Evolutionary conservation across 2,329 filamentous ascomycete species (phyloP).

Genomic region (Dryadomyces quercus-mongolicae): DNA sequence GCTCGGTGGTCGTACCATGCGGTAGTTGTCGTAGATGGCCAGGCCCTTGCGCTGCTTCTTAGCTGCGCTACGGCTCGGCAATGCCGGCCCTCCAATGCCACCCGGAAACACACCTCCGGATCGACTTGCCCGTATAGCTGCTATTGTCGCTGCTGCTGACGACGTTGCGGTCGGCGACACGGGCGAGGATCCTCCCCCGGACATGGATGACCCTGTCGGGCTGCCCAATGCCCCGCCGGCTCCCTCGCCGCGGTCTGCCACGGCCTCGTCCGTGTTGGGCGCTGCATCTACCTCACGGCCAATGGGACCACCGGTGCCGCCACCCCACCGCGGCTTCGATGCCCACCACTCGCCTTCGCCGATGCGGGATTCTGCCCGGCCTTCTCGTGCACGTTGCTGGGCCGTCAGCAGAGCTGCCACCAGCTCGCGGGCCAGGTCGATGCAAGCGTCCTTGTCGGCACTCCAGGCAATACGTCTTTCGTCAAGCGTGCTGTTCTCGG

Average conservation of each 20-base stretch:
- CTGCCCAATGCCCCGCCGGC: slow-evolving; percentile 6
- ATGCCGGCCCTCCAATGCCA: neutral
- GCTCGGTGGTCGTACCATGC: slow-evolving; percentile 46
- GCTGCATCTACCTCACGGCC: slow-evolving; percentile 41
- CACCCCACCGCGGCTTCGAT: slow-evolving; percentile 48
- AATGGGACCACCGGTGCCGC: slow-evolving; percentile 49
- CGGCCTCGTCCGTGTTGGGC: slow-evolving; percentile 22
- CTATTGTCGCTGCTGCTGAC: too few species aligned
- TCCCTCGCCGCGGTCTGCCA: slow-evolving; percentile 28
- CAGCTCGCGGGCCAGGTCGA: slow-evolving; percentile 50
- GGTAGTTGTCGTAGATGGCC: slow-evolving; percentile 51
- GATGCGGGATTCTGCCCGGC: slow-evolving; percentile 40
- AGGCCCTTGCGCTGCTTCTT: slow-evolving; percentile 43
- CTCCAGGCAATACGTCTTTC: neutral
- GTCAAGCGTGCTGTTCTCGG: neutral
- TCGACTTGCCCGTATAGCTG: neutral
- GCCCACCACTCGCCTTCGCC: slow-evolving; percentile 53
- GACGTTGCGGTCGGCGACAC: neutral
- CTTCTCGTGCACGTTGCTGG: slow-evolving; percentile 49
- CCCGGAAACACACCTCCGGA: neutral
- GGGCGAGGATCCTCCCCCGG: slow-evolving; percentile 9
- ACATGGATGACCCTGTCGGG: neutral
- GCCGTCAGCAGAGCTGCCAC: slow-evolving; percentile 49
- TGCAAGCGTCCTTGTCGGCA: slow-evolving; percentile 36
- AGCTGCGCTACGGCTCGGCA: slow-evolving; percentile 12